These are phyloP conservation scores for Blumeria graminis DNA, from an alignment of 2,329 filamentous ascomycete genomes.

Conservation along the genomic window DNA sequence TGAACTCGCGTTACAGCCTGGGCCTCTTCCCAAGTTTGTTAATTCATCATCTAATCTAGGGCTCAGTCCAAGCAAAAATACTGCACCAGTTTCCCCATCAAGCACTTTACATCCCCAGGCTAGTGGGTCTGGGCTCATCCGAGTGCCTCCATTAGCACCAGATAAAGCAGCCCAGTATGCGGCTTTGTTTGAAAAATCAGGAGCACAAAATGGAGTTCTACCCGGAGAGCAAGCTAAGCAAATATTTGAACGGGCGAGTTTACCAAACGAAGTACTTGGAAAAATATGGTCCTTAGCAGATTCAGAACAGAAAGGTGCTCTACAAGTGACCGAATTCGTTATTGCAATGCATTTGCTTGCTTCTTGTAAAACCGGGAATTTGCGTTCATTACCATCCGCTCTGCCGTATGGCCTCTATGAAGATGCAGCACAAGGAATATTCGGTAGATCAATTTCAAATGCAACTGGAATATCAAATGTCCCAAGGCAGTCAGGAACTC, in stretches of 20 bases:
- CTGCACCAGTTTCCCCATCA: conserved; percentile 21
- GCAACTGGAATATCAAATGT: conserved; percentile 33
- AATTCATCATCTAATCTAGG: conserved; percentile 27
- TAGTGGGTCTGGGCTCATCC: conserved; percentile 43
- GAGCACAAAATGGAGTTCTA: conserved; percentile 50
- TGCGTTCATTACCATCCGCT: conserved; percentile 55
- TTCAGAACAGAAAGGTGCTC: conserved; percentile 69
- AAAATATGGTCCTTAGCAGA: conserved; percentile 91
- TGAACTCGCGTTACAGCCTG: conserved; percentile 63
- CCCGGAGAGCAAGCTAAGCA: conserved; percentile 71
- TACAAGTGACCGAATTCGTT: conserved; percentile 79
- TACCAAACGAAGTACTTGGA: conserved; percentile 79
- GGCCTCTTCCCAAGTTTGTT: conserved; percentile 81
- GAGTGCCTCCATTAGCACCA: conserved; percentile 68
- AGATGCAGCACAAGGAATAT: conserved; percentile 50
- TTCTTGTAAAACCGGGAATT: conserved; percentile 62
- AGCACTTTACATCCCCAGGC: conserved; percentile 27
- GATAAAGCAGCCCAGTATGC: conserved; percentile 82
- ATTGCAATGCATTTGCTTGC: conserved; percentile 95
- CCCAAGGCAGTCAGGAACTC: conserved; percentile 41
- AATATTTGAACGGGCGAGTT: conserved; percentile 80
- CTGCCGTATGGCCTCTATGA: conserved; percentile 77
- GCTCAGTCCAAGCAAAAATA: conserved; percentile 23
- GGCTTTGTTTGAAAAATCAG: conserved; percentile 73
- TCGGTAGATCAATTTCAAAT: conserved; percentile 18